Conservation (phyloP, 805 yeast species). For the Candida vaughaniae region DNA sequence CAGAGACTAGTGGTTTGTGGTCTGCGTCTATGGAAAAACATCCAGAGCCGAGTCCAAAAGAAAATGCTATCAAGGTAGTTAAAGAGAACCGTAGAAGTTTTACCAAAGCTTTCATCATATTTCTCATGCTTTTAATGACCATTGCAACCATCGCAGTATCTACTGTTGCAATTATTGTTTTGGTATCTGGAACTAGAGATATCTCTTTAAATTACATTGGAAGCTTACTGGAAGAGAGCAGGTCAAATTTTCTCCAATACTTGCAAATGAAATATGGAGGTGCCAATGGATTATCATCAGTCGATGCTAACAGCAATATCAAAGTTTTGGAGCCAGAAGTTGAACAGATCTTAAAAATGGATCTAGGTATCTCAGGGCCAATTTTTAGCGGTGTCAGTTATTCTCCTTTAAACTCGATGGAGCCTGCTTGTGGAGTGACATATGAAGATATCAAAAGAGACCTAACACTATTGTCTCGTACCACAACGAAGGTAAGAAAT, state of each 20-base stretch:
- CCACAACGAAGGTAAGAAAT: conserved; percentile 56
- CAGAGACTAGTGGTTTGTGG: conserved; percentile 13
- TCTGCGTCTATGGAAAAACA: not conserved
- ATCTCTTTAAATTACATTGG: conserved; percentile 26
- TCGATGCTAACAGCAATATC: not conserved
- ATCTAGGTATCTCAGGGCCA: conserved; percentile 17
- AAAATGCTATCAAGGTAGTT: not conserved
- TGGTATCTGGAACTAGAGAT: not conserved
- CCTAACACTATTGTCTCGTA: conserved; percentile 53
- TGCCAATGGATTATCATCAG: not conserved
- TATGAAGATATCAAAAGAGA: conserved; percentile 54
- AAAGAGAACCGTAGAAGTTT: not conserved
- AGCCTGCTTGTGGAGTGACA: conserved; percentile 53
- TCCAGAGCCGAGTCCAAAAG: not conserved
- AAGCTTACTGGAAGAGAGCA: conserved; percentile 20
- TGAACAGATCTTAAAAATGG: conserved; percentile 10
- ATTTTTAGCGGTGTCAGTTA: conserved; percentile 59
- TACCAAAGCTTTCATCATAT: not conserved
- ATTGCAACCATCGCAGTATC: not conserved
- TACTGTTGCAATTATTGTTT: conserved; percentile 14
- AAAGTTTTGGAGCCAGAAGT: not conserved
- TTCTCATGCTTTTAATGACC: not conserved
- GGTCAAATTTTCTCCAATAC: conserved; percentile 14
- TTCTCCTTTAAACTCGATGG: conserved; percentile 53
- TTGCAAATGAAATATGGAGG: not conserved